phyloP scores from a whole-genome alignment of 2,329 filamentous ascomycete species.

The Sarocladiaceae sp. region DNA sequence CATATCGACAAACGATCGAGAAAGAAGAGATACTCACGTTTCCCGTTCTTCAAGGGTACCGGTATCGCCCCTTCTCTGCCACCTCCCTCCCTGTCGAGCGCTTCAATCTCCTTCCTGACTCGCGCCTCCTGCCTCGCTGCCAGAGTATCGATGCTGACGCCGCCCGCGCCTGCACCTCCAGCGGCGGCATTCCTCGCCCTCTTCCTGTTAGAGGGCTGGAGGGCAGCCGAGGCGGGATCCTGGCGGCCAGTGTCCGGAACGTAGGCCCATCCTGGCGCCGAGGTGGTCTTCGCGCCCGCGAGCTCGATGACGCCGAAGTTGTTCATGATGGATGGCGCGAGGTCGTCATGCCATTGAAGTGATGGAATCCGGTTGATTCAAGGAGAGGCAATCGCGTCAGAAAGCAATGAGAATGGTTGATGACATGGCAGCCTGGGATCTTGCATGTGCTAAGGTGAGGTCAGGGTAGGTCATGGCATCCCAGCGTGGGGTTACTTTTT shows the following conservation, averaged over 20 bases:
- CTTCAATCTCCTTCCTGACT: conserved; percentile 72
- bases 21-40: conserved; percentile 1
- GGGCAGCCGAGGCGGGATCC: conserved; percentile 45
- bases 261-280: conserved; percentile 86
- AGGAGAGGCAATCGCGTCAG: conserved; percentile 8
- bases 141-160: conserved; percentile 54
- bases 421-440: too few relatives aligned
- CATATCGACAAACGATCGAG: background rate
- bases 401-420: background rate
- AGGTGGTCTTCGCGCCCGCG: conserved; percentile 60
- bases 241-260: conserved; percentile 70
- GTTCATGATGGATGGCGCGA: conserved; percentile 38
- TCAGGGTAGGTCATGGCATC: background rate
- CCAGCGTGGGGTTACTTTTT: background rate
- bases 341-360: background rate
- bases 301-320: conserved; percentile 79
- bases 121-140: conserved; percentile 79
- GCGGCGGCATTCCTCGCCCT: conserved; percentile 56
- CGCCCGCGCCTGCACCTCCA: conserved; percentile 19
- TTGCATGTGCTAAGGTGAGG: too few relatives aligned
- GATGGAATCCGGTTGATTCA: background rate
- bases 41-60: conserved; percentile 45
- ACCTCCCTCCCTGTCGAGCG: conserved; percentile 70
- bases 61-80: conserved; percentile 66
- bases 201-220: conserved; percentile 57